Conservation (phyloP, 2,329 filamentous ascomycete genomes). For the Graphiopsis chlorocephala region DNA sequence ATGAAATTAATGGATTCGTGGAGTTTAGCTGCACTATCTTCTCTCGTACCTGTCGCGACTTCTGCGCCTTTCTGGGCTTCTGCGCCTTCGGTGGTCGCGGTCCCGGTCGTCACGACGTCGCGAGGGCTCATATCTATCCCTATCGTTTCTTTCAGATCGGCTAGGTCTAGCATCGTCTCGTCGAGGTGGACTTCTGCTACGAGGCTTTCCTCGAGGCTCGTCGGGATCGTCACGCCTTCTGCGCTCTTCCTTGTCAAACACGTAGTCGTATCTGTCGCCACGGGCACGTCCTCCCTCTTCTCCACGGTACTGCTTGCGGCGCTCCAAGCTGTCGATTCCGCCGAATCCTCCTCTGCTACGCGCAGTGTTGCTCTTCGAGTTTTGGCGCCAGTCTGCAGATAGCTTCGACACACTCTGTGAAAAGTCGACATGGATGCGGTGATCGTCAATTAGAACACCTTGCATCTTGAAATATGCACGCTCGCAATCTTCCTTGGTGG, state of each 20-base stretch:
- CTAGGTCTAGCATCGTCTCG: conserved; percentile 21
- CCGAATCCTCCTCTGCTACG: conserved; percentile 76
- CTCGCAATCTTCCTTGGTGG: conserved; percentile 88
- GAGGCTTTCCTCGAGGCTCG: conserved; percentile 21
- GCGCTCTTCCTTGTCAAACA: conserved; percentile 66
- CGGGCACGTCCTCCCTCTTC: conserved; percentile 43
- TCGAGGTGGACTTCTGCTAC: conserved; percentile 31
- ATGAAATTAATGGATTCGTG: not conserved
- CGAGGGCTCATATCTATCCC: conserved; percentile 15
- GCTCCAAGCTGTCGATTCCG: conserved; percentile 82
- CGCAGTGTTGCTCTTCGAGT: conserved; percentile 76
- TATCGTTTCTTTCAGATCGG: conserved; percentile 18
- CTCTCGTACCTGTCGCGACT: conserved; percentile 16
- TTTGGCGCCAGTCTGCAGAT: conserved; percentile 83
- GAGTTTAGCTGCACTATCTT: conserved; percentile 1
- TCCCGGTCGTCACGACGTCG: conserved; percentile 15
- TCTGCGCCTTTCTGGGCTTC: conserved; percentile 12
- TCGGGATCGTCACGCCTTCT: conserved; percentile 16
- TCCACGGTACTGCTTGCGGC: conserved; percentile 84
- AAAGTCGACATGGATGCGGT: conserved; percentile 97
- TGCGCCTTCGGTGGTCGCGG: conserved; percentile 11
- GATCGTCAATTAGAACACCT: conserved; percentile 91
- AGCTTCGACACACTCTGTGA: conserved; percentile 88
- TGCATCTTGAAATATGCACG: conserved; percentile 99
- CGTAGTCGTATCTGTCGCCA: conserved; percentile 67